Evolutionary conservation across 1,139 yeast species (phyloP).

Genomic region (Suhomyces taliae): DNA sequence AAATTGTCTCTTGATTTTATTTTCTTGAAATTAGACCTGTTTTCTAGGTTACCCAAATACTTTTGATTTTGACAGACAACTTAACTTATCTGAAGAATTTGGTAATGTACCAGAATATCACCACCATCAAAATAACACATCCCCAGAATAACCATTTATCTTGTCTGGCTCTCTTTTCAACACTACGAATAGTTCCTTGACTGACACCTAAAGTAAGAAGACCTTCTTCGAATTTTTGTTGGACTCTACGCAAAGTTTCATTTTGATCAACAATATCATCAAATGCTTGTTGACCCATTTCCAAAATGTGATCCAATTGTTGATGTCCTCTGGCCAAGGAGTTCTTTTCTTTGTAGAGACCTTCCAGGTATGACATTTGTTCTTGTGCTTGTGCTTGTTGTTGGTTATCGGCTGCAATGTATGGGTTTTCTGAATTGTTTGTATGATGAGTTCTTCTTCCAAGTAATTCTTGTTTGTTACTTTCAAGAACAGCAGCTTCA

Average conservation of each 20-base stretch:
- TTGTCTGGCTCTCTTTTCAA: constrained; percentile 82
- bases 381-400: constrained; percentile 25
- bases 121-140: constrained; percentile 62
- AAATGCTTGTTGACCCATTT: constrained; percentile 83
- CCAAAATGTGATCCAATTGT: constrained; percentile 85
- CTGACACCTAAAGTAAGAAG: constrained; percentile 85
- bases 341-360: constrained; percentile 65
- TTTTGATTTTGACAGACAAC: background rate
- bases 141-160: constrained; percentile 89
- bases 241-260: constrained; percentile 64
- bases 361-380: constrained; percentile 55
- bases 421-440: constrained; percentile 61
- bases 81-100: constrained; percentile 46
- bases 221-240: constrained; percentile 63
- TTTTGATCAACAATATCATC: constrained; percentile 88
- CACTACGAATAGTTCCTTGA: constrained; percentile 75
- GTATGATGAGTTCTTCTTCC: constrained; percentile 48
- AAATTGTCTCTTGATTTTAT: too few species aligned
- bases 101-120: constrained; percentile 68
- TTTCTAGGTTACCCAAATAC: background rate
- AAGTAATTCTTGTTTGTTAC: constrained; percentile 58
- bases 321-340: constrained; percentile 70
- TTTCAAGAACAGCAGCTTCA: constrained; percentile 56
- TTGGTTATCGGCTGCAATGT: constrained; percentile 29
- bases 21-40: too few species aligned